A percentile compares a stretch with the other conserved stretches of the same genome.
phyloP scores from a whole-genome alignment of 495 filamentous ascomycete genomes.

The Aspergillus avenaceus region DNA sequence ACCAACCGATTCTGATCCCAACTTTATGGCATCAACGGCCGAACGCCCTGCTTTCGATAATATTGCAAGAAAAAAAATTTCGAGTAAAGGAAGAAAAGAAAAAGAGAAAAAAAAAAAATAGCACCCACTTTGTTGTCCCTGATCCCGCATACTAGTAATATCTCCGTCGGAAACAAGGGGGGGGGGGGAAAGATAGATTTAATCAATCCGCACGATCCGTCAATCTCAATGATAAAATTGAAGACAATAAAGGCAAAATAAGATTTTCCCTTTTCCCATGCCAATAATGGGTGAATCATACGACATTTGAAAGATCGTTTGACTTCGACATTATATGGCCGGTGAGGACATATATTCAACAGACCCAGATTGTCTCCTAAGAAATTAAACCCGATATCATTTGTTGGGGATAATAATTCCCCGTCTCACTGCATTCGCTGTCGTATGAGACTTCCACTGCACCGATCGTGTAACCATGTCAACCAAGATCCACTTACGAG shows the following conservation, averaged over 20 bases:
- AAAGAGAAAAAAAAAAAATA: background rate
- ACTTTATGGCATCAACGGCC: background rate
- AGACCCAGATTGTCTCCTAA: background rate
- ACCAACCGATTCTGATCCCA: too few relatives aligned
- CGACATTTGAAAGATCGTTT: too few relatives aligned
- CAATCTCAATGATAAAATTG: background rate
- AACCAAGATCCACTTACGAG: background rate
- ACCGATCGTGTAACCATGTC: background rate
- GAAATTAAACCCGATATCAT: slow-evolving; percentile 3
- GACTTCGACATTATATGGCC: too few relatives aligned
- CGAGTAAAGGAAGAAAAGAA: background rate
- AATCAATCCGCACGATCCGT: background rate
- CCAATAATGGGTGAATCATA: too few relatives aligned
- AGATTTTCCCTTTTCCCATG: too few relatives aligned
- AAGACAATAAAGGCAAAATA: background rate
- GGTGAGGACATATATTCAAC: slow-evolving; percentile 2
- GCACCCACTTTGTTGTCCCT: background rate
- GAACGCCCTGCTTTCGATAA: background rate
- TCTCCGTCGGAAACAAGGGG: background rate
- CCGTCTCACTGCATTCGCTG: slow-evolving; percentile 5
- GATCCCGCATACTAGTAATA: background rate
- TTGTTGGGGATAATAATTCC: slow-evolving; percentile 16
- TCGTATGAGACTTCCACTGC: background rate
- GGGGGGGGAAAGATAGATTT: background rate
- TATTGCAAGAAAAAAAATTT: background rate